Conservation (phyloP, 164 flowering plant genomes). For the Protea cynaroides region DNA sequence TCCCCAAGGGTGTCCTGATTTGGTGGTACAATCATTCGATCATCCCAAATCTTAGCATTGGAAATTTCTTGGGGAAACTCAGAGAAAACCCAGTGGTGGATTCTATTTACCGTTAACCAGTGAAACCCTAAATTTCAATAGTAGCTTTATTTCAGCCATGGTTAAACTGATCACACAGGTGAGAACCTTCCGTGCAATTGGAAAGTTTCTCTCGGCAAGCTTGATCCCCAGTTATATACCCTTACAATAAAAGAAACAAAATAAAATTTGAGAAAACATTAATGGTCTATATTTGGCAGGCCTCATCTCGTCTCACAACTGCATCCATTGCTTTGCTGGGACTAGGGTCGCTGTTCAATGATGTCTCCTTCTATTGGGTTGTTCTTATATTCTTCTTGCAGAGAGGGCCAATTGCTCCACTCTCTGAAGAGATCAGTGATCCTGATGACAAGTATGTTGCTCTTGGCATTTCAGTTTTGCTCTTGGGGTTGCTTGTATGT, state of each 20-base stretch:
- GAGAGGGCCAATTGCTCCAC: constrained; percentile 93
- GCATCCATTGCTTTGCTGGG: constrained; percentile 74
- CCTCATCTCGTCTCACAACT: constrained; percentile 52
- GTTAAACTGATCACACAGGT: background rate
- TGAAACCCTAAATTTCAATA: background rate
- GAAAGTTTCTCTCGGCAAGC: background rate
- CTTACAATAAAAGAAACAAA: background rate
- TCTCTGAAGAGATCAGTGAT: constrained; percentile 78
- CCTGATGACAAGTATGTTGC: constrained; percentile 68
- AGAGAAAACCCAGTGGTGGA: background rate
- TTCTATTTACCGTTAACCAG: background rate
- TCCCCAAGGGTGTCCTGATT: background rate
- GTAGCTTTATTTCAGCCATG: too few relatives aligned
- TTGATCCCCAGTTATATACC: background rate
- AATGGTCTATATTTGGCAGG: constrained; percentile 43
- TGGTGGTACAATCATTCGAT: background rate
- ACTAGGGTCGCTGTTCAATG: constrained; percentile 66
- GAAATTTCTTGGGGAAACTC: background rate
- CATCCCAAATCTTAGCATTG: background rate
- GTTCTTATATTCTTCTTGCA: constrained; percentile 87
- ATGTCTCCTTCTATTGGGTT: constrained; percentile 98
- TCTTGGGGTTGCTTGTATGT: constrained; percentile 76
- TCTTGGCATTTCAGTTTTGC: constrained; percentile 69
- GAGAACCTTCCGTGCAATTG: background rate
- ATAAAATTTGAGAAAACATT: background rate